A percentile compares a stretch with the other conserved stretches of the same genome.
Conservation (phyloP, 2,329 filamentous ascomycete species). For the Fusarium sp. region DNA sequence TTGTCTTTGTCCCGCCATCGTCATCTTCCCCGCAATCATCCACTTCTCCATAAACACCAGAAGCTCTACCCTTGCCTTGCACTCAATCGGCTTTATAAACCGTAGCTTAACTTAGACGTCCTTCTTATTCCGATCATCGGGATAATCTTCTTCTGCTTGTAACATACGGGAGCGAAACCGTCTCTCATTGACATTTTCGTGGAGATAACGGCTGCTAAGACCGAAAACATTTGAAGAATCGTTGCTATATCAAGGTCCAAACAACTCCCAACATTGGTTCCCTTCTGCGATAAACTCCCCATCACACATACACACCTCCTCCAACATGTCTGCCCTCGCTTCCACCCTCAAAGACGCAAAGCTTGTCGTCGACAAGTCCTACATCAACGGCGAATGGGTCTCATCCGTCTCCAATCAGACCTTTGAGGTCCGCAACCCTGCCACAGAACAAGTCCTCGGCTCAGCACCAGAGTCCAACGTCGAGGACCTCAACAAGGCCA, state of each 20-base stretch:
- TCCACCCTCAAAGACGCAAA: constrained; percentile 26
- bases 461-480: constrained; percentile 79
- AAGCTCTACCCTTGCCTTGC: background rate
- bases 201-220: background rate
- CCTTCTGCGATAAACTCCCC: background rate
- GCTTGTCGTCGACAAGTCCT: constrained; percentile 57
- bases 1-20: background rate
- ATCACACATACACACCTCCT: background rate
- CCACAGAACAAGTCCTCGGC: constrained; percentile 76
- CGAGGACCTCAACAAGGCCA: constrained; percentile 77
- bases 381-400: constrained; percentile 84
- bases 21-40: constrained; percentile 12
- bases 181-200: background rate
- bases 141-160: background rate
- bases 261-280: background rate
- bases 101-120: background rate
- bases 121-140: background rate
- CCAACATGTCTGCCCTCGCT: constrained; percentile 21
- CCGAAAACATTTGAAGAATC: background rate
- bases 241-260: constrained; percentile 1
- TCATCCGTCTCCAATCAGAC: constrained; percentile 77
- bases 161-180: background rate
- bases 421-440: constrained; percentile 80
- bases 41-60: background rate
- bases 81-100: constrained; percentile 7